Base-by-base conservation (phyloP, 202 grass and related monocot genomes). In the Carex arenaria region DNA sequence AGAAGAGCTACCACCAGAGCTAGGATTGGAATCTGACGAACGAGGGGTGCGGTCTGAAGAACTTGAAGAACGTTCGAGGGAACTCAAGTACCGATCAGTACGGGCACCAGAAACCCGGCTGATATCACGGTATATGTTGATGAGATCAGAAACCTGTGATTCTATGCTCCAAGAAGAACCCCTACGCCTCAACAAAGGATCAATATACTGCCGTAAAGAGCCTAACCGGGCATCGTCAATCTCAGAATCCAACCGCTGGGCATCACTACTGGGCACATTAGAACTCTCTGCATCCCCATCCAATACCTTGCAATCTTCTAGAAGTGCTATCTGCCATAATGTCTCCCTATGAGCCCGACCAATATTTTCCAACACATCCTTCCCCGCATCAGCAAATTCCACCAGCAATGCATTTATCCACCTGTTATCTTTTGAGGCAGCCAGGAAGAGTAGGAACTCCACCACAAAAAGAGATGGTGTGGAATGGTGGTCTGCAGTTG, bases 391-490 rank as follows among this genome's bases (percentile, higher is more conserved):
- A 84, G 91, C 85, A 92, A 95, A 99, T 89, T 96, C 96, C 53
- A 84, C 86, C 47, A 99, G 84, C 84, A 99, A 86, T 67, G 96
- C 89, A 86, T 80, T 99, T 70, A 99, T 99, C 96, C 96, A 99
- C 56, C 96, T 91, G 63, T 93, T 99, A 79, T 99, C 96, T 93
- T 95, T 99, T 12, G 91, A 90, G 7, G 93, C 91, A 78, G 93
- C 96, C 28, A 99, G 88, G 64, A 99, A 95, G 45, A 99, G 96
- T 62, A 99, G 75, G 84, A 99, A 99, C 81, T 99, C 96, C 87
- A 99, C 89, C 84, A 94, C 85, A 88, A 93, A 99, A 6, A 99
- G 87, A 80, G 91, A 94, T 66, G 93, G 89, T 55, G 93, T 86
- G 2, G 78, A 81, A 72, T 82, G 72, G 82, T 93, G 94, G 51